Evolutionary conservation across 192 early-diverging fungal genomes (phyloP), one percentile per base, ranked within the genome.

Genomic region (Backusella morwellensis): DNA sequence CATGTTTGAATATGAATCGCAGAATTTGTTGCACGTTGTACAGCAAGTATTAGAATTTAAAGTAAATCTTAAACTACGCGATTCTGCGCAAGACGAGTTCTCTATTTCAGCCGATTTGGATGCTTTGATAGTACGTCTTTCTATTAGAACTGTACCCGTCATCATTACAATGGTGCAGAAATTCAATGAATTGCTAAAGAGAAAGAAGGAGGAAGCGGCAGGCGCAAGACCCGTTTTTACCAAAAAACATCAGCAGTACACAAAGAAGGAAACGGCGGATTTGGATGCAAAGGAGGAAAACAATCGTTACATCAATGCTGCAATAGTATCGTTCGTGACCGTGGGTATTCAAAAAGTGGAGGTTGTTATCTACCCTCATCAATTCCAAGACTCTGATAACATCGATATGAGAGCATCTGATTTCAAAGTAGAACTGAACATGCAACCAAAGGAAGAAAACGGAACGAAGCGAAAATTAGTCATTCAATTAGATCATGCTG

Each of bases 1-100:
- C 1, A 87, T 86, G 66, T 80, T 94, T n/a, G 86, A 91, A 29
- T 94, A 92, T 44, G 92, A 95, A 66, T 92, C 92, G 83, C 92
- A 95, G 77, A 86, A 88, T 41, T 88, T 95, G 21, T 74, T 94
- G 40, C 85, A 92, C 35, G 40, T 92, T 29, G 82, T 90, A 14
- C 75, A 93, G 3, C 84, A 88, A 19, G 88, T 90, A 0, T 81
- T 90, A 1, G 42, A 84, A 42, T 50, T 72, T 14, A 44, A 72
- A 17, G 23, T 72, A 23, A 23, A 72, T 29, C 68, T 82, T 0
- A 50, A 71, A 6, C 52, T 68, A 6, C 9, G 9, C 8, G 32
- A 29, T 17, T 35, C 74, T 7, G 74, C 66, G 7, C 36, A 70
- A 38, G 29, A 50, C 26, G 15, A 71, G 12, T 40, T 79, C 21